Conservation (phyloP, 768 basidiomycete genomes). For the Lactarius hatsudake region DNA sequence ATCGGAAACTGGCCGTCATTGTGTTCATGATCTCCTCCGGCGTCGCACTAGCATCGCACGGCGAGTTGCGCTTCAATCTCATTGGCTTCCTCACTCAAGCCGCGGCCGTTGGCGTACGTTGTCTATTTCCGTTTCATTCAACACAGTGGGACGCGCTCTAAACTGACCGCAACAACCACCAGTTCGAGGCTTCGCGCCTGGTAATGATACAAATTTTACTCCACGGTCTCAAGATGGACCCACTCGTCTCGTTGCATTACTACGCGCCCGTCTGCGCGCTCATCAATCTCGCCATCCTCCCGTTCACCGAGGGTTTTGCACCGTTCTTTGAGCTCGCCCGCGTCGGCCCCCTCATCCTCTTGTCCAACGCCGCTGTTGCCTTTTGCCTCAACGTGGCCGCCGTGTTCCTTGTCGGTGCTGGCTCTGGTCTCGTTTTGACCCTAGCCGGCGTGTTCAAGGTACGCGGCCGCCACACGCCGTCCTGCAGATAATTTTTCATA, state of each 20-base stretch:
- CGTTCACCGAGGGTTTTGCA: slow-evolving; percentile 88
- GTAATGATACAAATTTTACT: slow-evolving; percentile 96
- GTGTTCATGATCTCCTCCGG: slow-evolving; percentile 89
- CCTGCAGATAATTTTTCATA: not conserved
- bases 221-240: slow-evolving; percentile 97
- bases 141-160: not conserved
- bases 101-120: slow-evolving; percentile 76
- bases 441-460: slow-evolving; percentile 94
- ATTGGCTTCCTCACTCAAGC: slow-evolving; percentile 87
- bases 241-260: slow-evolving; percentile 92
- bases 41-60: slow-evolving; percentile 85
- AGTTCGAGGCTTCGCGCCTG: slow-evolving; percentile 92
- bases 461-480: slow-evolving; percentile 24
- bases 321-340: slow-evolving; percentile 74
- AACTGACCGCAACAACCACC: not conserved
- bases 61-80: slow-evolving; percentile 83
- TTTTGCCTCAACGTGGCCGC: slow-evolving; percentile 91
- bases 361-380: slow-evolving; percentile 83
- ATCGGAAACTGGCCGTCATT: slow-evolving; percentile 73
- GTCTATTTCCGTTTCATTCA: not conserved
- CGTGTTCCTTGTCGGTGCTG: slow-evolving; percentile 89
- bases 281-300: slow-evolving; percentile 82
- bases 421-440: slow-evolving; percentile 84
- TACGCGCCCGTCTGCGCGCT: slow-evolving; percentile 93
- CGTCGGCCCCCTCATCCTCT: slow-evolving; percentile 54